Evolutionary conservation across 1,284 basidiomycete genomes (phyloP).

Genomic region (Ceratobasidium papillatum): DNA sequence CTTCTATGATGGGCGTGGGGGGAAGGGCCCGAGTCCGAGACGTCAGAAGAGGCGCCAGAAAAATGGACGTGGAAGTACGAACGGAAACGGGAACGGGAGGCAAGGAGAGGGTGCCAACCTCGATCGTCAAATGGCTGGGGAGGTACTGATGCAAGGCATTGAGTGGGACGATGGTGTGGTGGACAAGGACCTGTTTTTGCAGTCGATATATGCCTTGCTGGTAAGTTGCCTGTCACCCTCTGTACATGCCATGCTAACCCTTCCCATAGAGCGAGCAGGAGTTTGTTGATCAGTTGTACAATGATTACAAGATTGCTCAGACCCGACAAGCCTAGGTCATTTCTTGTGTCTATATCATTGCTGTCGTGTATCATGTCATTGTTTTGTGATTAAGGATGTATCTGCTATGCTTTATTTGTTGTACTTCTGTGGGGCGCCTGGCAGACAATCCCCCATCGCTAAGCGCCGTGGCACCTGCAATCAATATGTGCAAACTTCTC

Average conservation of each 20-base stretch:
- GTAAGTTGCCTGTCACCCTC: not conserved
- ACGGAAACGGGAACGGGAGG: slow-evolving; percentile 8
- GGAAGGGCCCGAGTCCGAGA: slow-evolving; percentile 24
- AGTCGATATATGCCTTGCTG: slow-evolving; percentile 26
- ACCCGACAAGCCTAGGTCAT: slow-evolving; percentile 14
- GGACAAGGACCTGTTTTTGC: slow-evolving; percentile 25
- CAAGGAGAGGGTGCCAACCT: not conserved
- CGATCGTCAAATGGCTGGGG: slow-evolving; percentile 23
- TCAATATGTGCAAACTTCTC: not conserved
- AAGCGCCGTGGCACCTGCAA: not conserved
- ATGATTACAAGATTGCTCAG: slow-evolving; percentile 36
- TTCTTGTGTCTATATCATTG: not conserved
- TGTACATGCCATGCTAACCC: not conserved
- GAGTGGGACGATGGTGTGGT: slow-evolving; percentile 36
- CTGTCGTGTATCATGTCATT: no score
- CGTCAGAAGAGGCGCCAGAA: slow-evolving; percentile 17
- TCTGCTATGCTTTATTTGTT: not conserved
- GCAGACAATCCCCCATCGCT: not conserved
- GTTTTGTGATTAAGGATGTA: not conserved
- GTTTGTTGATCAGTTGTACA: slow-evolving; percentile 36
- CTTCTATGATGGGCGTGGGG: slow-evolving; percentile 20
- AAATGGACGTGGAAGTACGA: slow-evolving; percentile 15
- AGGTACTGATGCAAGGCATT: slow-evolving; percentile 30
- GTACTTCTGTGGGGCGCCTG: not conserved
- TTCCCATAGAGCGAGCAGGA: slow-evolving; percentile 21